Evolutionary conservation across 2,329 filamentous ascomycete species (phyloP).

Genomic region (Hypoxylon sp.): DNA sequence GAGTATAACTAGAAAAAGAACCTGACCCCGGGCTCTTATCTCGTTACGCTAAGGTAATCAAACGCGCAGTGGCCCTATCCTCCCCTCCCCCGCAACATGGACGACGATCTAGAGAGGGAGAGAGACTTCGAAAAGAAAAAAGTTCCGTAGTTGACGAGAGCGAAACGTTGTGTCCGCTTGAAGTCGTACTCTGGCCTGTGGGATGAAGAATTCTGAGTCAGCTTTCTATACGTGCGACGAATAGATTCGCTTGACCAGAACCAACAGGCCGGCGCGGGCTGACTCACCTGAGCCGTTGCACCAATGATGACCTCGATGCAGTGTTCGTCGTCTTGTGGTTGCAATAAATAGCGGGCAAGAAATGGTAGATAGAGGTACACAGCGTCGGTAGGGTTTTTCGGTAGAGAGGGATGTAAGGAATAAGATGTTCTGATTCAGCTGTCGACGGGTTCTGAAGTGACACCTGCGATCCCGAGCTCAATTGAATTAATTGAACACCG

Average conservation of each 20-base stretch:
- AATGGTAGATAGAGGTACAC: slow-evolving; percentile 34
- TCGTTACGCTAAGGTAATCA: slow-evolving; percentile 46
- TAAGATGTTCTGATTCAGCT: slow-evolving; percentile 1
- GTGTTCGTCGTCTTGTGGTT: slow-evolving; percentile 26
- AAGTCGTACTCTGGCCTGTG: slow-evolving; percentile 41
- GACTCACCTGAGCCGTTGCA: slow-evolving; percentile 47
- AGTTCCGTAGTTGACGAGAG: slow-evolving; percentile 16
- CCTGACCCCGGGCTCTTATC: slow-evolving; percentile 29
- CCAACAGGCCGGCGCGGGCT: slow-evolving; percentile 45
- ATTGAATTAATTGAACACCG: slow-evolving; percentile 40
- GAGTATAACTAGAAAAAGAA: slow-evolving; percentile 27
- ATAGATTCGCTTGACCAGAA: slow-evolving; percentile 28
- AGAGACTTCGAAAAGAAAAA: neutral
- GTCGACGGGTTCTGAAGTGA: slow-evolving; percentile 27
- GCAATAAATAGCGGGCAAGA: slow-evolving; percentile 38
- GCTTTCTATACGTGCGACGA: slow-evolving; percentile 45
- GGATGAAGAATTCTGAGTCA: slow-evolving; percentile 48
- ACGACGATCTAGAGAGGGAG: slow-evolving; percentile 35
- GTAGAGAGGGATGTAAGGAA: slow-evolving; percentile 19
- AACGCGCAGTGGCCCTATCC: slow-evolving; percentile 46
- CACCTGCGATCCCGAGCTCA: slow-evolving; percentile 29
- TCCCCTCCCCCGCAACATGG: slow-evolving; percentile 49
- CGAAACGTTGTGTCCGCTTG: slow-evolving; percentile 32
- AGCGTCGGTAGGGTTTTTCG: slow-evolving; percentile 37
- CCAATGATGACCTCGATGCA: slow-evolving; percentile 40